A percentile compares a stretch with the other conserved stretches of the same genome.
These are phyloP conservation scores for Silybum marianum DNA, from an alignment of 129 eudicot species.

Conservation along the genomic window DNA sequence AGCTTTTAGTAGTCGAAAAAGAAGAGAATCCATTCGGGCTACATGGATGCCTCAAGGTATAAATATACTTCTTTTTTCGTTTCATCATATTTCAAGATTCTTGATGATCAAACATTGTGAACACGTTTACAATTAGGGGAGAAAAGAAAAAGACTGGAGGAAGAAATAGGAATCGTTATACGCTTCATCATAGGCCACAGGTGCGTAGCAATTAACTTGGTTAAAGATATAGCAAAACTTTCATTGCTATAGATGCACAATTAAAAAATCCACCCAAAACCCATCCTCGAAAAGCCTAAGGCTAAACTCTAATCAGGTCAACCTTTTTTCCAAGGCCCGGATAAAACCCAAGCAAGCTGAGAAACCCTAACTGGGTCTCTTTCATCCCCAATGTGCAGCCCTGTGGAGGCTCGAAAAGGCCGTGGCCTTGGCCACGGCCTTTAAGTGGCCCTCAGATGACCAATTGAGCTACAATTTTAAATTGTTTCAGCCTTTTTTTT, in stretches of 20 bases:
- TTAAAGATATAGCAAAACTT: background rate
- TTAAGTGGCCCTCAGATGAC: background rate
- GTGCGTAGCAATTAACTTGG: background rate
- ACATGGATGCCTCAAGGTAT: slow-evolving; percentile 49
- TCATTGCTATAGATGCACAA: no score
- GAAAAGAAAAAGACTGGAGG: slow-evolving; percentile 33
- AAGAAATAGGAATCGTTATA: slow-evolving; percentile 31
- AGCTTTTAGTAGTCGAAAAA: slow-evolving; percentile 31
- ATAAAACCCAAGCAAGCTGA: background rate
- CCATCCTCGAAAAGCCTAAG: background rate
- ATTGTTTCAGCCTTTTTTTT: background rate
- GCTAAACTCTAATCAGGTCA: background rate
- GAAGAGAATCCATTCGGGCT: slow-evolving; percentile 39
- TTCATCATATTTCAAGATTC: background rate
- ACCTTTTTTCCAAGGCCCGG: background rate
- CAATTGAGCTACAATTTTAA: background rate
- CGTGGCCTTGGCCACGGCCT: background rate
- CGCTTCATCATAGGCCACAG: slow-evolving; percentile 44
- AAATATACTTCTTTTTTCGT: background rate
- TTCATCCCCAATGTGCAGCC: no score
- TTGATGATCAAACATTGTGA: background rate
- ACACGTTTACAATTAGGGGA: slow-evolving; percentile 12
- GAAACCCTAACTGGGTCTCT: no score
- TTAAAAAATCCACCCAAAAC: background rate
- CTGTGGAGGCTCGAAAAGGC: background rate